Percentiles rank a stretch among this genome's conserved stretches.
phyloP scores from a whole-genome alignment of 78 protist genomes.

The Dictyostelium capitatum region DNA sequence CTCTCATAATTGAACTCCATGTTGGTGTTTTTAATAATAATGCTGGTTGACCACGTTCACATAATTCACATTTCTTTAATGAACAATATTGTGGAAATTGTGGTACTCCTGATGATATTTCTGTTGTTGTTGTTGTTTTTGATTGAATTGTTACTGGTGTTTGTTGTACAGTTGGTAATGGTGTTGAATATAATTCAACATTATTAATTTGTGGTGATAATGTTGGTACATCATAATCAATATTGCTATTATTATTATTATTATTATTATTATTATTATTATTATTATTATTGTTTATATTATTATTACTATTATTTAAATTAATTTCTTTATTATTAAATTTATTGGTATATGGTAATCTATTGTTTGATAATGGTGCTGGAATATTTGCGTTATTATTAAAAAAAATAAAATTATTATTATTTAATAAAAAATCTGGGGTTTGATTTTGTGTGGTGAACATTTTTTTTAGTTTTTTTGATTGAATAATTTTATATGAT shows the following conservation, averaged over 20 bases:
- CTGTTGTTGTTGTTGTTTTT: neutral
- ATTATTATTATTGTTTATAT: neutral
- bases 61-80: constrained; percentile 14
- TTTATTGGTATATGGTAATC: neutral
- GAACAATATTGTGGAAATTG: constrained; percentile 39
- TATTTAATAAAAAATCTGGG: constrained; percentile 18
- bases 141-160: neutral
- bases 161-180: neutral
- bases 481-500: too few species aligned
- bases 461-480: too few species aligned
- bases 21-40: constrained; percentile 43
- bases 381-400: constrained; percentile 21
- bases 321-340: neutral
- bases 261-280: neutral
- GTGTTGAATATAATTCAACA: neutral
- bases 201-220: neutral
- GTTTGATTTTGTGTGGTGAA: neutral
- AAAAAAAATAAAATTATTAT: constrained; percentile 7
- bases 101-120: constrained; percentile 26
- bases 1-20: constrained; percentile 57
- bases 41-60: constrained; percentile 56
- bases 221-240: constrained; percentile 1
- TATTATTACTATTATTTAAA: neutral
- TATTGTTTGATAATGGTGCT: neutral
- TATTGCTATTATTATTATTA: neutral